Percentiles rank a stretch among this genome's conserved stretches.
Evolutionary conservation across 163 green algal species (phyloP).

Genomic region (Scenedesmus sp.): DNA sequence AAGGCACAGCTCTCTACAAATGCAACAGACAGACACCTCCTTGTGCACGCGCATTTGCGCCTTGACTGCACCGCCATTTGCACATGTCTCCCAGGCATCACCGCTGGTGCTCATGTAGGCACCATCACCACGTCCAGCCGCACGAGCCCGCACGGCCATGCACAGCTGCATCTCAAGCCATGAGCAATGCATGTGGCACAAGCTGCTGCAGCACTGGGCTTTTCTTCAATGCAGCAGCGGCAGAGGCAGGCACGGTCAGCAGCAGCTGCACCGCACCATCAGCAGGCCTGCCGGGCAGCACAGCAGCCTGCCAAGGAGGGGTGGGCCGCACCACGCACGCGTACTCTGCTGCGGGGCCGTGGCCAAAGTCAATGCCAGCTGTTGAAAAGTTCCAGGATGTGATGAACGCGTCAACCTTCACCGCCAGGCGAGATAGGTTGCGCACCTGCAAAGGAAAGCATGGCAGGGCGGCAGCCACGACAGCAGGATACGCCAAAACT

Average conservation of each 20-base stretch:
- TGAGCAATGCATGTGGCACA: constrained; percentile 1
- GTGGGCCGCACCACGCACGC: constrained; percentile 12
- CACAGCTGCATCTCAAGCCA: background rate
- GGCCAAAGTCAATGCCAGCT: constrained; percentile 38
- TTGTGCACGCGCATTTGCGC: too few species aligned
- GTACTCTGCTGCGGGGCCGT: constrained; percentile 11
- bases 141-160: background rate
- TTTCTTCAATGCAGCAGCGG: background rate
- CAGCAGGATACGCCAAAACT: too few species aligned
- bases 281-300: constrained; percentile 6
- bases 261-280: constrained; percentile 14
- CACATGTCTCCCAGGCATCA: too few species aligned
- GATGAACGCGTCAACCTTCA: constrained; percentile 36
- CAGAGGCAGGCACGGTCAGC: constrained; percentile 42
- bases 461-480: background rate
- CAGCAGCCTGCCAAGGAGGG: constrained; percentile 41
- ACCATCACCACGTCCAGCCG: background rate
- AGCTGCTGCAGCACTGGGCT: constrained; percentile 43
- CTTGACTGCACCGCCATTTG: too few species aligned
- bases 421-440: constrained; percentile 9
- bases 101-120: too few species aligned
- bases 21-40: too few species aligned
- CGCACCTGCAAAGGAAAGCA: constrained; percentile 38
- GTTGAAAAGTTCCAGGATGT: constrained; percentile 31
- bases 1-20: too few species aligned